These are phyloP conservation scores for Xylariaceae sp. DNA, from an alignment of 2,329 filamentous ascomycete genomes.

Conservation along the genomic window DNA sequence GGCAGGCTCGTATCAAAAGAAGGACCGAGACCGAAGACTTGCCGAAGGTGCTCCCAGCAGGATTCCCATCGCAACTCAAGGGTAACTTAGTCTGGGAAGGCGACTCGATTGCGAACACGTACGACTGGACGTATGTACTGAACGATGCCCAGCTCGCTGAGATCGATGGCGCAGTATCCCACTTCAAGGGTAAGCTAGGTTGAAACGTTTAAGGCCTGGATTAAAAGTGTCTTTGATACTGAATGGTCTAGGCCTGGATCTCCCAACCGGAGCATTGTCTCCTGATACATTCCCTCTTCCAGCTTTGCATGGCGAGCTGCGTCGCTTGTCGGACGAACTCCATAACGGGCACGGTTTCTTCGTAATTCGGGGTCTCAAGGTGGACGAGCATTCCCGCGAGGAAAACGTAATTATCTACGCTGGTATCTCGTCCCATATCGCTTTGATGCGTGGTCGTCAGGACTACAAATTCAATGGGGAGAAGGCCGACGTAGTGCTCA, in stretches of 20 bases:
- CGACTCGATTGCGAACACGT: conserved; percentile 39
- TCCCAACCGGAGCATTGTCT: conserved; percentile 38
- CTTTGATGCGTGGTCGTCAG: conserved; percentile 47
- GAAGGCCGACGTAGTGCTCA: conserved; percentile 48
- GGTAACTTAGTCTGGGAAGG: conserved; percentile 56
- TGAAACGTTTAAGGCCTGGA: neutral
- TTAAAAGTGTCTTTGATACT: neutral
- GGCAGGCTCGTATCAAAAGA: conserved; percentile 42
- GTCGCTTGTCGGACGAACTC: conserved; percentile 48
- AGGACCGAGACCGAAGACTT: conserved; percentile 38
- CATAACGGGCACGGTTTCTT: conserved; percentile 58
- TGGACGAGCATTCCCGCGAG: conserved; percentile 47
- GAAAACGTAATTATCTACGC: conserved; percentile 58
- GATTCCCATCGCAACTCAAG: conserved; percentile 45
- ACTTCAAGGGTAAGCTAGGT: conserved; percentile 39
- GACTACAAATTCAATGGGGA: conserved; percentile 41
- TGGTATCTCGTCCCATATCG: conserved; percentile 56
- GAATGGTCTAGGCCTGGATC: conserved; percentile 7
- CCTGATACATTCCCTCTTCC: conserved; percentile 53
- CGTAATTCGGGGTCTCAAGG: conserved; percentile 53
- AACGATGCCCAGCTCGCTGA: conserved; percentile 43
- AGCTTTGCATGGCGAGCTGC: conserved; percentile 43
- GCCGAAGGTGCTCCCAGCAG: conserved; percentile 38
- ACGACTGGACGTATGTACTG: conserved; percentile 51
- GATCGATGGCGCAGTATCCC: conserved; percentile 36